These are phyloP conservation scores for Phaffia tasmanica DNA, from an alignment of 768 basidiomycete genomes.

Conservation along the genomic window DNA sequence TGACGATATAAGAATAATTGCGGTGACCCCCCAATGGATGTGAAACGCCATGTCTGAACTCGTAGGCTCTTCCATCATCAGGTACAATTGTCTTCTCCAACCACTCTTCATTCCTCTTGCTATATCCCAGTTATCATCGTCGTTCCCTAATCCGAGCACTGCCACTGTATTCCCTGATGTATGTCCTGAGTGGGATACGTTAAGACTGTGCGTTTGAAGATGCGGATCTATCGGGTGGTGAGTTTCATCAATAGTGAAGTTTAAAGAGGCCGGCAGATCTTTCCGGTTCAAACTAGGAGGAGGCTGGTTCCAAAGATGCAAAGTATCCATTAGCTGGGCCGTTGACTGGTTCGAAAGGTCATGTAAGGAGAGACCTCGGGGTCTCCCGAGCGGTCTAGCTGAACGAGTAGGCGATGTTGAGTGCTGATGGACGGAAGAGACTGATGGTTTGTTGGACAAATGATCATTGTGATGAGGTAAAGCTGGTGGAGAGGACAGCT, in stretches of 20 bases:
- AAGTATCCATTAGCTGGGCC: not conserved
- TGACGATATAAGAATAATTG: slow-evolving; percentile 18
- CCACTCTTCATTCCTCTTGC: slow-evolving; percentile 11
- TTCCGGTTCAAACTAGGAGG: not conserved
- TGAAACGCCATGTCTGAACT: slow-evolving; percentile 2
- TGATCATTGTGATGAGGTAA: not conserved
- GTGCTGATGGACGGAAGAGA: not conserved
- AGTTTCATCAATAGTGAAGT: slow-evolving; percentile 21
- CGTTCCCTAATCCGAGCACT: slow-evolving; percentile 15
- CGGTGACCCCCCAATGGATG: slow-evolving; percentile 18
- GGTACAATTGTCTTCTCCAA: slow-evolving; percentile 17
- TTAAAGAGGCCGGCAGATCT: not conserved
- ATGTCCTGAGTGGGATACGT: not conserved
- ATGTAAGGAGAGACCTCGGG: not conserved
- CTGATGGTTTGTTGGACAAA: not conserved
- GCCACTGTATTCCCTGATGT: not conserved
- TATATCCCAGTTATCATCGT: slow-evolving; percentile 21
- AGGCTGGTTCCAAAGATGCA: slow-evolving; percentile 8
- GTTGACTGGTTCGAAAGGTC: slow-evolving; percentile 6
- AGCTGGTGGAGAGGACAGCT: slow-evolving; percentile 14
- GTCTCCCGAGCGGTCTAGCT: not conserved
- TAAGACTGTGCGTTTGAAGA: not conserved
- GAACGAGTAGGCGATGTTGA: not conserved
- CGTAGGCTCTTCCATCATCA: slow-evolving; percentile 23
- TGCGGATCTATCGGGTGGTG: not conserved